Conservation (phyloP, 2,329 filamentous ascomycete genomes). For the Gremmenia infestans region DNA sequence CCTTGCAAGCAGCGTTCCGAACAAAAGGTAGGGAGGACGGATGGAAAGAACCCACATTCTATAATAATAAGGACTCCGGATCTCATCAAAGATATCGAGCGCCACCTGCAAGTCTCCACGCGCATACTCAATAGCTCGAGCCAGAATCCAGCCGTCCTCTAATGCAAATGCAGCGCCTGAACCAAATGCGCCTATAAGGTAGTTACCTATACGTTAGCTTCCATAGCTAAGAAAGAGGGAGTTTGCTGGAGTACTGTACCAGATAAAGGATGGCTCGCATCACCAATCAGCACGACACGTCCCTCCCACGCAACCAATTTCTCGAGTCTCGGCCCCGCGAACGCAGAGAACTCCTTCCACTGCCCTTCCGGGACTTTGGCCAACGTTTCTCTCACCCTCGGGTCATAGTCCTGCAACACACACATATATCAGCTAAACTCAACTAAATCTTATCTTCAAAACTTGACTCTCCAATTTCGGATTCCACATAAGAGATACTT, state of each 20-base stretch:
- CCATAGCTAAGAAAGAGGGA: not conserved
- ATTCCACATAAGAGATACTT: too few species aligned
- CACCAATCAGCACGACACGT: conserved; percentile 47
- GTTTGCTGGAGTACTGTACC: conserved; percentile 24
- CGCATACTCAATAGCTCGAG: conserved; percentile 31
- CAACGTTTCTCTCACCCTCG: conserved; percentile 37
- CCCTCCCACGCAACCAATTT: conserved; percentile 36
- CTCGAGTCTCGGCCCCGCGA: conserved; percentile 40
- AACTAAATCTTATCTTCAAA: too few species aligned
- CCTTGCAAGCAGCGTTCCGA: not conserved
- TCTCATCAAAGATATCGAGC: conserved; percentile 35
- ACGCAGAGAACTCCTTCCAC: conserved; percentile 45
- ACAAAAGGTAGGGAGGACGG: not conserved
- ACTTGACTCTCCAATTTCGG: too few species aligned
- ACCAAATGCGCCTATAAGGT: conserved; percentile 35
- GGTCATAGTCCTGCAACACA: conserved; percentile 32
- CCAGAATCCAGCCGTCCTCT: conserved; percentile 42
- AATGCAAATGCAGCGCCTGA: conserved; percentile 42
- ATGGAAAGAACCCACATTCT: conserved; percentile 31
- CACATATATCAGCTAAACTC: too few species aligned
- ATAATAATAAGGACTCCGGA: conserved; percentile 37
- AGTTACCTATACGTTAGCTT: not conserved
- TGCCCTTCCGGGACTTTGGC: conserved; percentile 33
- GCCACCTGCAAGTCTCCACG: conserved; percentile 16
- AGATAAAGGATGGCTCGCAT: conserved; percentile 50